Percentiles rank a stretch among this genome's conserved stretches.
Evolutionary conservation across 2,329 filamentous ascomycete genomes (phyloP).

Genomic region (Taxawa tesnikishii): DNA sequence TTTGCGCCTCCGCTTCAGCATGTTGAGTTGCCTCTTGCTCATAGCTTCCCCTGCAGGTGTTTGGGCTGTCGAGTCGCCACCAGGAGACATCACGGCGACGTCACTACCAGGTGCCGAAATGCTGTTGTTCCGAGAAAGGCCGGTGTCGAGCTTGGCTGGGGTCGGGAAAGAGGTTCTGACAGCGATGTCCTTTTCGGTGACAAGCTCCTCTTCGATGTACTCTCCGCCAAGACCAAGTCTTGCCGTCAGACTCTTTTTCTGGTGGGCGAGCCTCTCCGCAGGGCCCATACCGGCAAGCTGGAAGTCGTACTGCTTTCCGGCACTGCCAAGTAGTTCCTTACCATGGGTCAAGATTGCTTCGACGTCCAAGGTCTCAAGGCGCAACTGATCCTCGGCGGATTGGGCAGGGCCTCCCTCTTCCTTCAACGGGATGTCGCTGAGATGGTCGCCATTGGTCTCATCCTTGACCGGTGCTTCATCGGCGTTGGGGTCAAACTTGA

Average conservation of each 20-base stretch:
- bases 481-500: conserved; percentile 76
- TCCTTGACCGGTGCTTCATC: conserved; percentile 47
- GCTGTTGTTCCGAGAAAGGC: conserved; percentile 31
- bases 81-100: conserved; percentile 18
- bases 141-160: conserved; percentile 38
- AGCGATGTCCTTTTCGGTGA: conserved; percentile 51
- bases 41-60: conserved; percentile 57
- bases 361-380: conserved; percentile 64
- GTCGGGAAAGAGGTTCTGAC: conserved; percentile 25
- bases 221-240: conserved; percentile 77
- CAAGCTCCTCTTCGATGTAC: conserved; percentile 72
- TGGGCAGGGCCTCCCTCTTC: conserved; percentile 35
- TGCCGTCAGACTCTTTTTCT: conserved; percentile 76
- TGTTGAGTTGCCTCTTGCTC: conserved; percentile 88
- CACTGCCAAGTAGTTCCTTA: conserved; percentile 69
- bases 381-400: conserved; percentile 50
- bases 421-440: conserved; percentile 34
- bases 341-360: conserved; percentile 70
- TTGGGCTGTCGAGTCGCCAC: conserved; percentile 25
- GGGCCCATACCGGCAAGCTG: conserved; percentile 72
- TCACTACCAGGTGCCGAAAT: conserved; percentile 28
- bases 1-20: conserved; percentile 88
- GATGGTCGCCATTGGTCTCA: conserved; percentile 25
- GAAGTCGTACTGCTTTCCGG: conserved; percentile 74
- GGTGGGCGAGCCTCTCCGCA: conserved; percentile 65